A percentile compares a stretch with the other conserved stretches of the same genome.
Conservation (phyloP, 2,329 filamentous ascomycete genomes). For the Botrytis deweyae region DNA sequence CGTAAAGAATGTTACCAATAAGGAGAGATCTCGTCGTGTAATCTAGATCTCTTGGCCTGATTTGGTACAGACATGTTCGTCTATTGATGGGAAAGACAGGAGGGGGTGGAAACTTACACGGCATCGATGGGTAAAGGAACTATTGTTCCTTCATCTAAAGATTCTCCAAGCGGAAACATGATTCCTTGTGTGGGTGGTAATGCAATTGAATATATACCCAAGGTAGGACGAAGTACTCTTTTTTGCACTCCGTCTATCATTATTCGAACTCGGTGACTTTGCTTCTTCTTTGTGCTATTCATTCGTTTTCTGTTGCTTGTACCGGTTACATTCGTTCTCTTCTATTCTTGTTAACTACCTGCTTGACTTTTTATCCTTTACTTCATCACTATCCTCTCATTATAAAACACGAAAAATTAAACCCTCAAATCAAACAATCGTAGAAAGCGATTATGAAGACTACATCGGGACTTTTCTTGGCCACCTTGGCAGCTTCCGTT, state of each 20-base stretch:
- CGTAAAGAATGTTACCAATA: not conserved
- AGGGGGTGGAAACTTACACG: not conserved
- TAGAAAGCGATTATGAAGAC: not conserved
- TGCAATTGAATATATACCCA: not conserved
- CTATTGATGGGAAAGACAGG: not conserved
- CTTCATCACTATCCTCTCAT: not conserved
- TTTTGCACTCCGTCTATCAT: not conserved
- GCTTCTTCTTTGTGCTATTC: not conserved
- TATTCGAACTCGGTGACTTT: not conserved
- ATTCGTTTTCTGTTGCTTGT: not conserved
- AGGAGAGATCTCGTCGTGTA: not conserved
- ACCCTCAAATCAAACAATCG: not conserved
- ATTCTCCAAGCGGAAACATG: not conserved
- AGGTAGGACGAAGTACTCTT: not conserved
- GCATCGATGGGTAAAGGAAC: not conserved
- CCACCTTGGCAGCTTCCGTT: not conserved
- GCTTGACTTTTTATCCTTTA: not conserved
- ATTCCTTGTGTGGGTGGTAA: not conserved
- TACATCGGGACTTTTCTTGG: not conserved
- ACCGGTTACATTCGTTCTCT: constrained; percentile 9
- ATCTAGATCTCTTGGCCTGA: not conserved
- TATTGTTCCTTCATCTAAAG: not conserved
- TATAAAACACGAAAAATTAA: not conserved
- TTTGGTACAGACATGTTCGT: not conserved
- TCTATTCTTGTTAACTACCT: not conserved